Evolutionary conservation across 768 basidiomycete species (phyloP).

Genomic region (Naganishia friedmannii): DNA sequence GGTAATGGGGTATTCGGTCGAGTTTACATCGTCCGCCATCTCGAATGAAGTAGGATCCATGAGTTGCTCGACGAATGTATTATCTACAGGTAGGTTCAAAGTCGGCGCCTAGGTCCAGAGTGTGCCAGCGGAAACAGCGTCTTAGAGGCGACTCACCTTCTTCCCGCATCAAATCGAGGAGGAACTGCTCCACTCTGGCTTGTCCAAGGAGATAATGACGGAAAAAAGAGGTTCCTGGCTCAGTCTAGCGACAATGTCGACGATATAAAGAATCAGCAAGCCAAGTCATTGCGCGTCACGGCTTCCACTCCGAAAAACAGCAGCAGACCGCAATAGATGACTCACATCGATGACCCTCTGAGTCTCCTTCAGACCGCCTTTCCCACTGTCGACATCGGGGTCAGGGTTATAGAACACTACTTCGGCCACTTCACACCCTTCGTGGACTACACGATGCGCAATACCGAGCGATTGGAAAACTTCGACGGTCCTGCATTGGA

Average conservation of each 20-base stretch:
- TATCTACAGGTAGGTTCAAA: background rate
- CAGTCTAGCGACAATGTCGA: background rate
- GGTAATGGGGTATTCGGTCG: constrained; percentile 21
- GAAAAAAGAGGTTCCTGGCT: constrained; percentile 24
- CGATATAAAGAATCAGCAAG: background rate
- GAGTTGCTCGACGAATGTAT: constrained; percentile 21
- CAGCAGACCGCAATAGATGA: background rate
- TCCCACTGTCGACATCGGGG: constrained; percentile 10
- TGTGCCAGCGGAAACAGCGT: too few relatives aligned
- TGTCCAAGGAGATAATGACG: constrained; percentile 26
- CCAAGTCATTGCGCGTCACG: background rate
- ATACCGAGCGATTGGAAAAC: constrained; percentile 28
- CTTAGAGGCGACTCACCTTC: background rate
- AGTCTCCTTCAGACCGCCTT: constrained; percentile 22
- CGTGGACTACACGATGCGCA: constrained; percentile 23
- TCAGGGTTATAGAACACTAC: constrained; percentile 31
- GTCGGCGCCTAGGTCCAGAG: background rate
- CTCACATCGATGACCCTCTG: constrained; percentile 21
- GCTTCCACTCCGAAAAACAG: background rate
- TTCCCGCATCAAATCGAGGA: constrained; percentile 12
- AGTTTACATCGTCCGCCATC: background rate
- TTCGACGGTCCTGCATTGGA: constrained; percentile 29
- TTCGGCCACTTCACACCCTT: constrained; percentile 29
- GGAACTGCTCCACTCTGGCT: constrained; percentile 25
- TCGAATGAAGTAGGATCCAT: constrained; percentile 14